Conservation (phyloP, 177 flowering plant genomes). For the Vitis hybrid region DNA sequence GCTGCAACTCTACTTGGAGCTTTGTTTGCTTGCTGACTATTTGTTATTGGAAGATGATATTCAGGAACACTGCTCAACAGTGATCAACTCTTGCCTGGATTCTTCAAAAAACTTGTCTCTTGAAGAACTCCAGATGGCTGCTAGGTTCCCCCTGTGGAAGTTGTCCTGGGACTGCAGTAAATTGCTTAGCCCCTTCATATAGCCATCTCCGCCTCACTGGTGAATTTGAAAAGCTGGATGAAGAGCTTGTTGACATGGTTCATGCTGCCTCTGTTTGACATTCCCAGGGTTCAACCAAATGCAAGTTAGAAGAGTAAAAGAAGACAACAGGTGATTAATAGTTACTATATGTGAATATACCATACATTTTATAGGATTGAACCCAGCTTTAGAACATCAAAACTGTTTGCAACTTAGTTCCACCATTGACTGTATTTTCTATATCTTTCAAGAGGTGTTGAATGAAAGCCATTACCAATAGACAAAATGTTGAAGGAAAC, state of each 20-base stretch:
- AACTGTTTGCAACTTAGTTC: too few species aligned
- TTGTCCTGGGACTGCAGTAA: slow-evolving; percentile 62
- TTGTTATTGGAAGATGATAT: slow-evolving; percentile 66
- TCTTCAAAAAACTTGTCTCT: slow-evolving; percentile 40
- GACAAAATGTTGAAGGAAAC: too few species aligned
- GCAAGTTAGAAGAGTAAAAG: too few species aligned
- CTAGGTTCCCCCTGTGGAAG: slow-evolving; percentile 57
- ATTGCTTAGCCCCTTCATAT: slow-evolving; percentile 58
- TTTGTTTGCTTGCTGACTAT: slow-evolving; percentile 72
- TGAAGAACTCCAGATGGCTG: slow-evolving; percentile 51
- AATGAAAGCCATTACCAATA: too few species aligned
- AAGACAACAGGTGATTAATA: too few species aligned
- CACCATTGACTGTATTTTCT: too few species aligned
- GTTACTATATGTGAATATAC: too few species aligned
- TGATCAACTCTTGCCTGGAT: slow-evolving; percentile 48
- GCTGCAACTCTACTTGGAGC: slow-evolving; percentile 64
- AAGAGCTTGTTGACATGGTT: slow-evolving; percentile 54
- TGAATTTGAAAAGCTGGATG: slow-evolving; percentile 61
- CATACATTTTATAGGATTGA: too few species aligned
- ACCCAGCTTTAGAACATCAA: too few species aligned
- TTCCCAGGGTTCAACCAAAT: slow-evolving; percentile 30
- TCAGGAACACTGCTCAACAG: slow-evolving; percentile 39
- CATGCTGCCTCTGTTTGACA: slow-evolving; percentile 66
- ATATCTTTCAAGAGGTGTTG: too few species aligned
- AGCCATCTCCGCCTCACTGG: slow-evolving; percentile 59